Evolutionary conservation across 805 yeast genomes (phyloP), one percentile per base, ranked within the genome.

Genomic region (Naumovozyma baii): DNA sequence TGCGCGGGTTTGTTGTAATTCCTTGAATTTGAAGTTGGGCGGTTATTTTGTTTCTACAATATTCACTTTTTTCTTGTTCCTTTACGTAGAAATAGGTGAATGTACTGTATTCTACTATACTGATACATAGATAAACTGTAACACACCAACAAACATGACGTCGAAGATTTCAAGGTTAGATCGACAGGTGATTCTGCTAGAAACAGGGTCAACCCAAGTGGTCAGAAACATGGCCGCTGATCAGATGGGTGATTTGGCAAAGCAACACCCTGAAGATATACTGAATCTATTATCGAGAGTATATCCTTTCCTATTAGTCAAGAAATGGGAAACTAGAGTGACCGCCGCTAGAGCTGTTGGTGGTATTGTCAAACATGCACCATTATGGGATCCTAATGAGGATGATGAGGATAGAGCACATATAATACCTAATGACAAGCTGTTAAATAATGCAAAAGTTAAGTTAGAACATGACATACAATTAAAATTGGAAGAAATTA

Each of bases 211-310:
- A 10, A 86, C 96, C 4, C 84, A 84, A 31, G 83, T 86, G 57
- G 92, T 92, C 33, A 74, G 97, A 48, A 86, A 85, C 55, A 85
- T 96, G 8, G 99, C 98, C 1, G 97, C 97, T 2, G 96, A 90
- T 54, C 99, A 92, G 63, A 69, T 92, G 48, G 85, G 95, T 4
- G 97, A 90, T 49, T 70, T 94, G 30, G 96, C 96, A 19, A 83
- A 83, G 59, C 82, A 83, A 33, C 97, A 92, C 54, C 96, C 97
- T 0, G 97, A 90, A 54, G 97, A 92, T 52, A 76, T 84, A 16
- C 69, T 86, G 39, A 81, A 81, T 42, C 65, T 92, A 32, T 64
- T 92, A 26, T 85, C 95, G 13, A 71, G 97, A 43, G 95, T 92
- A 1, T 85, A 87, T 51, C 97, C 99, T 0, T 92, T 78, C 57